A percentile compares a stretch with the other conserved stretches of the same genome.
phyloP scores from a whole-genome alignment of 371 early-diverging fungal species.

The Circinella minor region DNA sequence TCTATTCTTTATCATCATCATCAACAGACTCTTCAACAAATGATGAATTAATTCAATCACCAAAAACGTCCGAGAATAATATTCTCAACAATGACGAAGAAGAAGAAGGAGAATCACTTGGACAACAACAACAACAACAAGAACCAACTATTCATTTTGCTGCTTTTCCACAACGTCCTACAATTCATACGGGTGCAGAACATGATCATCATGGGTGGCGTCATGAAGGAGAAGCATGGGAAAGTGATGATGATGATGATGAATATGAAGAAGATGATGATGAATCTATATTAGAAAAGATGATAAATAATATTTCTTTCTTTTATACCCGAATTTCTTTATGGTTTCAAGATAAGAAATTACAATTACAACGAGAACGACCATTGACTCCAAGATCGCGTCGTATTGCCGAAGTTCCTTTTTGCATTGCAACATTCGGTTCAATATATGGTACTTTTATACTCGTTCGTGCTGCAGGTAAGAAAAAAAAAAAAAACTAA shows the following conservation, averaged over 20 bases:
- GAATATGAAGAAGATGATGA: not conserved
- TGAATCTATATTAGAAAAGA: not conserved
- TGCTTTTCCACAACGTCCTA: constrained; percentile 19
- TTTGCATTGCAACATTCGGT: constrained; percentile 20
- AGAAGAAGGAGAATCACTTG: no score
- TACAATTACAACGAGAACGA: constrained; percentile 3
- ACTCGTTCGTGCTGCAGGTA: constrained; percentile 21
- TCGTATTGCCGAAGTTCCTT: constrained; percentile 18
- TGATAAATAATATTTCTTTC: not conserved
- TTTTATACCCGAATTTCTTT: not conserved
- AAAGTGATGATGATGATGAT: no score
- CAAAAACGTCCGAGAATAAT: not conserved
- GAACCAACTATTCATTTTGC: constrained; percentile 21
- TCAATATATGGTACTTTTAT: constrained; percentile 25
- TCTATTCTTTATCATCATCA: not conserved
- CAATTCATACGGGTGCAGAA: not conserved
- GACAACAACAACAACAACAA: no score
- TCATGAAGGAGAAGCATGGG: not conserved
- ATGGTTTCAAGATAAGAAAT: constrained; percentile 10
- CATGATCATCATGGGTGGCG: not conserved
- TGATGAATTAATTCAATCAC: not conserved
- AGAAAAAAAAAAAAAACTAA: not conserved
- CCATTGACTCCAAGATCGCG: not conserved
- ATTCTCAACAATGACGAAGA: not conserved
- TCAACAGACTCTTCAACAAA: not conserved